Evolutionary conservation across 495 filamentous ascomycete species (phyloP).

Genomic region (Staphylotrichum longicolle): DNA sequence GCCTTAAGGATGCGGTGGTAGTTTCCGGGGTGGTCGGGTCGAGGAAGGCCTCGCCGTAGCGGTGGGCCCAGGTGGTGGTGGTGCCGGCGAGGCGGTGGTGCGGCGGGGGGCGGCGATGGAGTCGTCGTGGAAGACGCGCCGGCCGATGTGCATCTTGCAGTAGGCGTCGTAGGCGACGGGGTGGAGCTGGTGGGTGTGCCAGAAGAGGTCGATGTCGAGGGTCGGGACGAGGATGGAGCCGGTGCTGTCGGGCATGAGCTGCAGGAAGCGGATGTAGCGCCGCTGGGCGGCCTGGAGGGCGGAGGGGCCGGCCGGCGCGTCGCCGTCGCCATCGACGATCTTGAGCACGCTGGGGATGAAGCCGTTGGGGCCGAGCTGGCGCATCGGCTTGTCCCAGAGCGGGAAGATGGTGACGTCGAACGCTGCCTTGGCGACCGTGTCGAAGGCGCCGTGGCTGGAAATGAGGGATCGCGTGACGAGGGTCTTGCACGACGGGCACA

Average conservation of each 20-base stretch:
- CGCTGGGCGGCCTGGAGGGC: neutral
- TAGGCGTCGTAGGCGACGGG: slow-evolving; percentile 56
- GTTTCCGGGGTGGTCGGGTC: neutral
- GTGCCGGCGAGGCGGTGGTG: neutral
- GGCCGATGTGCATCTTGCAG: slow-evolving; percentile 29
- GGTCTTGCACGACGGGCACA: neutral
- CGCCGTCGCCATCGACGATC: neutral
- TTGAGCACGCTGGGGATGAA: slow-evolving; percentile 13
- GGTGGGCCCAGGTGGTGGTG: neutral
- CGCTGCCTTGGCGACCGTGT: neutral
- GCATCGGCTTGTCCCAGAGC: slow-evolving; percentile 8
- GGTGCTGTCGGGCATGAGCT: neutral
- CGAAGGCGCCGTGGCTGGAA: neutral
- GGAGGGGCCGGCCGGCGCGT: neutral
- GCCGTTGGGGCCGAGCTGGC: slow-evolving; percentile 4
- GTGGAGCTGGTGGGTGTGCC: slow-evolving; percentile 58
- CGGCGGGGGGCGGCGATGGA: neutral
- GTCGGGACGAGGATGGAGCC: slow-evolving; percentile 54
- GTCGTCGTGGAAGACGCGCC: slow-evolving; percentile 16
- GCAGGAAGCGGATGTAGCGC: slow-evolving; percentile 15
- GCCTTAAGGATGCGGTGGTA: too few species aligned
- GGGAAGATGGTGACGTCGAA: slow-evolving; percentile 9
- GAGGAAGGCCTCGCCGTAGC: neutral
- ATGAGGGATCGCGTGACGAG: neutral
- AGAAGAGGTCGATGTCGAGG: slow-evolving; percentile 69